phyloP scores from a whole-genome alignment of 1,284 basidiomycete species.

The Puccinia triticina region DNA sequence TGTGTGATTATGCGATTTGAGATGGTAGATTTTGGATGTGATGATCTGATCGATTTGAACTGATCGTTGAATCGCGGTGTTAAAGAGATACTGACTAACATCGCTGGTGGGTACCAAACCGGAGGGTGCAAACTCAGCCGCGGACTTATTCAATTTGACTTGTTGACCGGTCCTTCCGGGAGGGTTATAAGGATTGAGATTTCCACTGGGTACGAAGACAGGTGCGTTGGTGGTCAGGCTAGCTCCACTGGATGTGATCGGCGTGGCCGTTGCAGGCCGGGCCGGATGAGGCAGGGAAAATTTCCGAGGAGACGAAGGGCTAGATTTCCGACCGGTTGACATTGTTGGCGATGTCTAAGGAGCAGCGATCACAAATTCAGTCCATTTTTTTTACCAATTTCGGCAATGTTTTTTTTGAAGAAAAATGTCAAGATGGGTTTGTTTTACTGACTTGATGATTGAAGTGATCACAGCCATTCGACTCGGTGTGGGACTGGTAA shows the following conservation, averaged over 20 bases:
- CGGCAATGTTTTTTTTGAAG: neutral
- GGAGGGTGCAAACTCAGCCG: conserved; percentile 50
- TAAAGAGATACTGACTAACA: conserved; percentile 35
- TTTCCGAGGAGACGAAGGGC: conserved; percentile 48
- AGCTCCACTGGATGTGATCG: conserved; percentile 20
- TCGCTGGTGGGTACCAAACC: conserved; percentile 40
- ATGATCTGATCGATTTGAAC: neutral
- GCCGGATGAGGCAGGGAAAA: conserved; percentile 33
- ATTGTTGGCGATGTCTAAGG: neutral
- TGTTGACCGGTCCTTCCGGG: neutral
- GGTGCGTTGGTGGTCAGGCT: conserved; percentile 47
- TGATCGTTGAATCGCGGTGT: neutral
- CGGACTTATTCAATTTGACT: conserved; percentile 47
- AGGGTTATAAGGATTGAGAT: neutral
- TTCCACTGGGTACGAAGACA: conserved; percentile 40
- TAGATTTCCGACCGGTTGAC: conserved; percentile 43
- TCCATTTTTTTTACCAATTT: too few relatives aligned
- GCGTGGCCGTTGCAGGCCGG: conserved; percentile 40
- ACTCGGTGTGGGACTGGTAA: conserved; percentile 12
- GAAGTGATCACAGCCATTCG: conserved; percentile 22
- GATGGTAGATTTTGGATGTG: neutral
- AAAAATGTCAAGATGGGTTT: neutral
- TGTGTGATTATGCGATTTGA: neutral
- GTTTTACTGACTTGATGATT: conserved; percentile 40
- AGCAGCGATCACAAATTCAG: too few relatives aligned